Conservation (phyloP, 2,329 filamentous ascomycete species). For the Cryphonectria carpinicola region DNA sequence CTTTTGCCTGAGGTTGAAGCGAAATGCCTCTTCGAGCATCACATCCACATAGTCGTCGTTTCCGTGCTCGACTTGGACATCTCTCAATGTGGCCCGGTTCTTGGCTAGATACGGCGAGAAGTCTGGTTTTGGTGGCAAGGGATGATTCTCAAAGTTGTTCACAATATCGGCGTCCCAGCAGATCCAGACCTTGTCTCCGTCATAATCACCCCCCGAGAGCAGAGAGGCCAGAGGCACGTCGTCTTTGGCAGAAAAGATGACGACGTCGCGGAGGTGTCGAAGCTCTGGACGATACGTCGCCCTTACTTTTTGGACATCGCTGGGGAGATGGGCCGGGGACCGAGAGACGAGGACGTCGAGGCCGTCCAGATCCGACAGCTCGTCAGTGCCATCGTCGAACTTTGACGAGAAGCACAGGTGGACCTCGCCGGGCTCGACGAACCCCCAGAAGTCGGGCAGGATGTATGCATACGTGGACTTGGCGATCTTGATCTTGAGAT, state of each 20-base stretch:
- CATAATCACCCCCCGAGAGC: slow-evolving; percentile 80
- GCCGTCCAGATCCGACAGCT: slow-evolving; percentile 57
- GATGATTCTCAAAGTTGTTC: slow-evolving; percentile 65
- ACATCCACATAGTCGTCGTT: slow-evolving; percentile 39
- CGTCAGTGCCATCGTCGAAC: slow-evolving; percentile 61
- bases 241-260: slow-evolving; percentile 74
- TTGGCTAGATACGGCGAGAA: slow-evolving; percentile 51
- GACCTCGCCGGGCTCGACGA: slow-evolving; percentile 67
- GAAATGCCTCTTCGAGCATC: slow-evolving; percentile 59
- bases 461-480: slow-evolving; percentile 68
- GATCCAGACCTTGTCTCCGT: slow-evolving; percentile 77
- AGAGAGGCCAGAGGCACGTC: slow-evolving; percentile 66
- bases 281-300: slow-evolving; percentile 63
- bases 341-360: slow-evolving; percentile 69
- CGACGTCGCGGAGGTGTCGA: slow-evolving; percentile 73
- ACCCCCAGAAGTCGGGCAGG: slow-evolving; percentile 67
- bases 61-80: slow-evolving; percentile 40
- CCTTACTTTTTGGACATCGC: slow-evolving; percentile 72
- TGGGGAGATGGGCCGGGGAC: slow-evolving; percentile 70
- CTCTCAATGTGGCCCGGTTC: slow-evolving; percentile 49
- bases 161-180: slow-evolving; percentile 74
- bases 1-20: slow-evolving; percentile 59
- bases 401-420: slow-evolving; percentile 69
- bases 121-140: slow-evolving; percentile 43
- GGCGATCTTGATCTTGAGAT: slow-evolving; percentile 63